These are phyloP conservation scores for Penicillium pulvis DNA, from an alignment of 495 filamentous ascomycete species.

Conservation along the genomic window DNA sequence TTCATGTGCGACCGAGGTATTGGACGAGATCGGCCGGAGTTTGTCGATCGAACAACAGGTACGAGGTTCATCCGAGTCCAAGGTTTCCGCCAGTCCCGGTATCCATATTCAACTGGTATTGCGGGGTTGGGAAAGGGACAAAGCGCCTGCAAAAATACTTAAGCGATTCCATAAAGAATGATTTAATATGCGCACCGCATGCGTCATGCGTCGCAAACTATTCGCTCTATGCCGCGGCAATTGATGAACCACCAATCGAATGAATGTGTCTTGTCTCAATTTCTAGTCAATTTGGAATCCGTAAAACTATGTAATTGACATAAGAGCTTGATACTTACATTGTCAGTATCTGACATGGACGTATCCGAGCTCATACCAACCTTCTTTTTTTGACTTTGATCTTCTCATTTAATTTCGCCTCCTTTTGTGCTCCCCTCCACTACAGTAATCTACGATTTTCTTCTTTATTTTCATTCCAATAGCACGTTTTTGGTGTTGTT, in stretches of 20 bases:
- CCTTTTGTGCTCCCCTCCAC: not conserved
- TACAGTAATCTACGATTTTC: not conserved
- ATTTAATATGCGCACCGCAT: conserved; percentile 9
- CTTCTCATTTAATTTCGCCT: not conserved
- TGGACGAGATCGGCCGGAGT: conserved; percentile 18
- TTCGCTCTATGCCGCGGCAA: conserved; percentile 15
- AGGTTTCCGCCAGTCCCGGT: conserved; percentile 2
- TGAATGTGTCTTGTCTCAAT: conserved; percentile 6
- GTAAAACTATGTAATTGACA: not conserved
- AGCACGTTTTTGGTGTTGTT: not conserved
- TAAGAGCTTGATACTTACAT: not conserved
- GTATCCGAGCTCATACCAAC: not conserved
- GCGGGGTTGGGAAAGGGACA: conserved; percentile 24
- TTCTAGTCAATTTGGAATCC: not conserved
- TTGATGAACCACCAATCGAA: conserved; percentile 8
- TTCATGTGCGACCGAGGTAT: conserved; percentile 32
- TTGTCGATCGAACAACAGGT: conserved; percentile 24
- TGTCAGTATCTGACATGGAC: too few relatives aligned
- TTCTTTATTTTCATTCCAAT: not conserved
- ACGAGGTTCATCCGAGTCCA: conserved; percentile 11
- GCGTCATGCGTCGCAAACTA: conserved; percentile 12
- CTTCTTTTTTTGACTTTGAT: not conserved
- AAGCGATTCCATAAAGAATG: not conserved
- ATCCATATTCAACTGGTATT: not conserved
- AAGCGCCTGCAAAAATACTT: conserved; percentile 17